Evolutionary conservation across 2,329 filamentous ascomycete species (phyloP).

Genomic region (Chaetomiaceae sp.): DNA sequence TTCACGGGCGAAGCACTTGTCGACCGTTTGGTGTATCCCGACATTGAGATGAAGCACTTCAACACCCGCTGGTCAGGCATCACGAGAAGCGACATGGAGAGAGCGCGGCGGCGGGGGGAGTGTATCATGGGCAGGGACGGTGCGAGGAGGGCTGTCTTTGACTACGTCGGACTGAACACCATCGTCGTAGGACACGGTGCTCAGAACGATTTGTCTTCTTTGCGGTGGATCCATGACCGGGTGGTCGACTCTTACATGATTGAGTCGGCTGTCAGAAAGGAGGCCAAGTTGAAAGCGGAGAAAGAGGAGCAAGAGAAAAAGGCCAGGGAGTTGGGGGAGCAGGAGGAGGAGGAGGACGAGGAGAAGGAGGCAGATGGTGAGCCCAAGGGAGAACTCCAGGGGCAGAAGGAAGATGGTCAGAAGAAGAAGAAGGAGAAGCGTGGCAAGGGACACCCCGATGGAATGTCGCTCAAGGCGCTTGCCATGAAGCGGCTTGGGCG

Average conservation of each 20-base stretch:
- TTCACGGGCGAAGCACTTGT: constrained; percentile 46
- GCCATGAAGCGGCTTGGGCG: constrained; percentile 13
- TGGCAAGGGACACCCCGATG: constrained; percentile 5
- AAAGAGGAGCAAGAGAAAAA: background rate
- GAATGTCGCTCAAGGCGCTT: constrained; percentile 15
- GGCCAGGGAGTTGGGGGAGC: no score
- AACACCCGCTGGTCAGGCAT: constrained; percentile 51
- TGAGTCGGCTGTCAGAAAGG: constrained; percentile 23
- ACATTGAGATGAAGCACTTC: constrained; percentile 42
- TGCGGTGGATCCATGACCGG: constrained; percentile 45
- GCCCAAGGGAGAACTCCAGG: background rate
- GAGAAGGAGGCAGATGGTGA: background rate
- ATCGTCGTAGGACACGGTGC: constrained; percentile 46
- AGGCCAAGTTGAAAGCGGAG: constrained; percentile 20
- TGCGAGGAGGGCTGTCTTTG: constrained; percentile 41
- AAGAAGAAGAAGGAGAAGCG: background rate
- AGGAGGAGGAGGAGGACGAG: background rate
- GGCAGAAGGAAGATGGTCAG: background rate
- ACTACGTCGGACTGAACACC: constrained; percentile 42
- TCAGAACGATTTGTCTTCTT: constrained; percentile 38
- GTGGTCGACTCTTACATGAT: constrained; percentile 44
- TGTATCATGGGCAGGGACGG: constrained; percentile 40
- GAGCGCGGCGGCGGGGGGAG: constrained; percentile 29
- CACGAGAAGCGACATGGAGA: constrained; percentile 35
- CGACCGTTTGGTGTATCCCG: constrained; percentile 47